A percentile compares a stretch with the other conserved stretches of the same genome.
These are phyloP conservation scores for Ormosia semicastrata DNA, from an alignment of 306 rosid genomes.

Conservation along the genomic window DNA sequence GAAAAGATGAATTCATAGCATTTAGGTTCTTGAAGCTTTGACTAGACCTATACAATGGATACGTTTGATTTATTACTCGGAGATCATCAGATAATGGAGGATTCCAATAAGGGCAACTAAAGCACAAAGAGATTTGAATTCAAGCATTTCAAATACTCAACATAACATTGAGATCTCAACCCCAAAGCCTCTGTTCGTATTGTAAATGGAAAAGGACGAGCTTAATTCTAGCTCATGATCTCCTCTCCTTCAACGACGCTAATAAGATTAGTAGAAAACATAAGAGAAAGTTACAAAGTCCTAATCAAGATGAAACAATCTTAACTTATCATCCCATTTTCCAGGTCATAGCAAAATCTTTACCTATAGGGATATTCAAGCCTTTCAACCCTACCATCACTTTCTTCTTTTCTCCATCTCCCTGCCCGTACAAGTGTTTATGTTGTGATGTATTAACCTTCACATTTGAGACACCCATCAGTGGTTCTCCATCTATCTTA, in stretches of 20 bases:
- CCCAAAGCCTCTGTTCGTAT: background rate
- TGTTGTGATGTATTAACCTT: conserved; percentile 49
- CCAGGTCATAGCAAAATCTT: conserved; percentile 64
- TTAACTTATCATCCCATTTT: conserved; percentile 49
- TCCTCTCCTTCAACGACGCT: conserved; percentile 21
- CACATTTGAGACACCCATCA: conserved; percentile 29
- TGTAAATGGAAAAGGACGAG: conserved; percentile 35
- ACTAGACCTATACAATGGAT: background rate
- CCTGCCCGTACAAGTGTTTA: conserved; percentile 24
- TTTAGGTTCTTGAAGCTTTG: background rate
- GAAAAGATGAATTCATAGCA: no score
- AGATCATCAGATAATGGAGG: background rate
- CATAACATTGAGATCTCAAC: background rate
- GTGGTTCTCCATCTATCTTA: conserved; percentile 51
- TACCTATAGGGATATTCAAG: conserved; percentile 65
- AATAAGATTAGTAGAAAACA: background rate
- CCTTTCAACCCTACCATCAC: conserved; percentile 62
- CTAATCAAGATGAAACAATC: background rate
- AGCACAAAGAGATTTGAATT: background rate
- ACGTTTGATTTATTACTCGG: background rate
- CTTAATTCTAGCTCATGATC: conserved; percentile 32
- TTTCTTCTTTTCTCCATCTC: conserved; percentile 38
- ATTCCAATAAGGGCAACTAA: background rate
- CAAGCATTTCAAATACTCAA: background rate
- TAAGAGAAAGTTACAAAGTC: background rate